A percentile compares a stretch with the other conserved stretches of the same genome.
Evolutionary conservation across 768 basidiomycete genomes (phyloP).

Genomic region (Hypsizygus marmoreus): DNA sequence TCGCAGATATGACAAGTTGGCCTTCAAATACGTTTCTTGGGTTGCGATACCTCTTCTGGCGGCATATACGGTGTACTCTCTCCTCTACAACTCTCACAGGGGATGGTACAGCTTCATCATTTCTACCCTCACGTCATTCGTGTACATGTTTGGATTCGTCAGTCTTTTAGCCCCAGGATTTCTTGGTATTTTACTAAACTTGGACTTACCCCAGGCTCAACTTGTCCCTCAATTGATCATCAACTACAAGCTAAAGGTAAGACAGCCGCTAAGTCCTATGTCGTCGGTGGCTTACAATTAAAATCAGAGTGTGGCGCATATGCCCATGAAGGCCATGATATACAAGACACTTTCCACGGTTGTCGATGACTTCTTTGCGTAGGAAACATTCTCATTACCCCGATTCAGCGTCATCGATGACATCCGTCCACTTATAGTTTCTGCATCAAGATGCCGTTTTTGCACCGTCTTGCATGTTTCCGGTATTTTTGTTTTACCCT

Average conservation of each 20-base stretch:
- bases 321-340: slow-evolving; percentile 99
- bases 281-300: slow-evolving; percentile 3
- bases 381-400: slow-evolving; percentile 29
- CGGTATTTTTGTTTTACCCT: slow-evolving; percentile 36
- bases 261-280: slow-evolving; percentile 26
- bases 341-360: slow-evolving; percentile 91
- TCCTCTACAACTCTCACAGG: slow-evolving; percentile 80
- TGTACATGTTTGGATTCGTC: slow-evolving; percentile 98
- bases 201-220: slow-evolving; percentile 59
- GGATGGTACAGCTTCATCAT: slow-evolving; percentile 98
- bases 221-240: slow-evolving; percentile 88
- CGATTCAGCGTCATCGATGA: slow-evolving; percentile 14
- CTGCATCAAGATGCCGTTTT: slow-evolving; percentile 95
- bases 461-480: slow-evolving; percentile 91
- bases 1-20: slow-evolving; percentile 82
- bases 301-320: slow-evolving; percentile 87
- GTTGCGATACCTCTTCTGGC: slow-evolving; percentile 81
- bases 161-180: slow-evolving; percentile 35
- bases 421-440: slow-evolving; percentile 51
- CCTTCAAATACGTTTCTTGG: slow-evolving; percentile 94
- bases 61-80: slow-evolving; percentile 77
- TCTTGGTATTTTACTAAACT: slow-evolving; percentile 1
- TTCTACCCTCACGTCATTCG: slow-evolving; percentile 88
- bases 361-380: slow-evolving; percentile 93
- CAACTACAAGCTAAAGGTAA: slow-evolving; percentile 94